Evolutionary conservation across 306 rosid genomes (phyloP).

Genomic region (Erythrophleum fordii): DNA sequence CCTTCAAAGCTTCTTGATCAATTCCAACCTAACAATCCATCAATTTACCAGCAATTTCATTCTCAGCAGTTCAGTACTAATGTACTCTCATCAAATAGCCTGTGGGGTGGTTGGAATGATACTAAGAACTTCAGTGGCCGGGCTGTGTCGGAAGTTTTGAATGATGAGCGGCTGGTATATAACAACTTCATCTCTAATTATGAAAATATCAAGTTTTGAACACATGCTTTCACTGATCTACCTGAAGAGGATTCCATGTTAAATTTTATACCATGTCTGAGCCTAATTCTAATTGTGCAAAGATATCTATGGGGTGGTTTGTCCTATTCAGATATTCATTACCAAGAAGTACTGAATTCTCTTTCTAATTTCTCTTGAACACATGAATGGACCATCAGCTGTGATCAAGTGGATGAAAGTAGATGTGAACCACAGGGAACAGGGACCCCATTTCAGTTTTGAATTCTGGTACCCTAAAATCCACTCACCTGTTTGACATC

Average conservation of each 20-base stretch:
- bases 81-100: constrained; percentile 44
- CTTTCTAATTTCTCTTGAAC: constrained; percentile 1
- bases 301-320: background rate
- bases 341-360: background rate
- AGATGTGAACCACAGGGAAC: constrained; percentile 8
- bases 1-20: constrained; percentile 46
- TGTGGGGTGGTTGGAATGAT: constrained; percentile 52
- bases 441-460: constrained; percentile 6
- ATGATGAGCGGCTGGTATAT: constrained; percentile 42
- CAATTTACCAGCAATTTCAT: constrained; percentile 44
- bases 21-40: constrained; percentile 46
- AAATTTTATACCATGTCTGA: background rate
- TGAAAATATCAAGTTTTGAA: constrained; percentile 46
- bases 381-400: constrained; percentile 26
- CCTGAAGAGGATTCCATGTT: constrained; percentile 30
- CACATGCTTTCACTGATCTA: constrained; percentile 28
- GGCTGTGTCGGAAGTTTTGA: constrained; percentile 45
- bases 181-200: constrained; percentile 44
- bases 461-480: constrained; percentile 25
- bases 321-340: background rate
- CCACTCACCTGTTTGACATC: background rate
- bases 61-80: constrained; percentile 44
- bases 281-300: background rate
- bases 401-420: constrained; percentile 8
- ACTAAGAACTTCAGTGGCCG: constrained; percentile 43